Conservation (phyloP, 108 stramenopile genomes). For the Mediolabrus comicus region DNA sequence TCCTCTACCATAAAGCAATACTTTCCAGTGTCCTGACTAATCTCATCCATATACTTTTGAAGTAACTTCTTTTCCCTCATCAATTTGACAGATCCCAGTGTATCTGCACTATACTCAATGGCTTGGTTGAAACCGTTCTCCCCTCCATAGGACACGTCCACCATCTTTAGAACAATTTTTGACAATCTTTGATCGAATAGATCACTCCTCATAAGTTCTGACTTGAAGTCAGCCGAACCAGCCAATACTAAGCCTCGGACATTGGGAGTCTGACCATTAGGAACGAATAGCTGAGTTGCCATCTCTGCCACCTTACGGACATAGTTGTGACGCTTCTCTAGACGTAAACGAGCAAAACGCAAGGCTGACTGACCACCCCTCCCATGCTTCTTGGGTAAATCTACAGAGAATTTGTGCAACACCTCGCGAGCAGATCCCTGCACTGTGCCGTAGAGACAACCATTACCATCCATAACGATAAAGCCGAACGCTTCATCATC, state of each 20-base stretch:
- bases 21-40: slow-evolving; percentile 96
- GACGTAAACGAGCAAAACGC: slow-evolving; percentile 97
- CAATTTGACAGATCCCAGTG: slow-evolving; percentile 95
- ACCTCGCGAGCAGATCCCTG: slow-evolving; percentile 93
- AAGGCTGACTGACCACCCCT: slow-evolving; percentile 99
- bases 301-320: slow-evolving; percentile 98
- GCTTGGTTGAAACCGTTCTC: slow-evolving; percentile 99
- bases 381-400: slow-evolving; percentile 99
- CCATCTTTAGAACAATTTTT: slow-evolving; percentile 96
- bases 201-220: slow-evolving; percentile 92
- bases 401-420: slow-evolving; percentile 97
- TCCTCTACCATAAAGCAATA: slow-evolving; percentile 99
- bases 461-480: slow-evolving; percentile 99
- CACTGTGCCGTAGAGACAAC: slow-evolving; percentile 94
- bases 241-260: slow-evolving; percentile 96
- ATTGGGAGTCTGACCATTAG: slow-evolving; percentile 95
- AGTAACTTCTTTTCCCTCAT: slow-evolving; percentile 99
- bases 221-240: slow-evolving; percentile 98
- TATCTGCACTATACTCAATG: slow-evolving; percentile 94
- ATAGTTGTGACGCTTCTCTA: slow-evolving; percentile 99
- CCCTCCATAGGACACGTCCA: slow-evolving; percentile 97
- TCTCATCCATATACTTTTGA: slow-evolving; percentile 98
- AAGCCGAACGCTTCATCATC: slow-evolving; percentile 99
- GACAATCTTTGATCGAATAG: slow-evolving; percentile 93
- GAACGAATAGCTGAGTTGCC: slow-evolving; percentile 95